Conservation (phyloP, 768 basidiomycete genomes). For the Amanita molliuscula region DNA sequence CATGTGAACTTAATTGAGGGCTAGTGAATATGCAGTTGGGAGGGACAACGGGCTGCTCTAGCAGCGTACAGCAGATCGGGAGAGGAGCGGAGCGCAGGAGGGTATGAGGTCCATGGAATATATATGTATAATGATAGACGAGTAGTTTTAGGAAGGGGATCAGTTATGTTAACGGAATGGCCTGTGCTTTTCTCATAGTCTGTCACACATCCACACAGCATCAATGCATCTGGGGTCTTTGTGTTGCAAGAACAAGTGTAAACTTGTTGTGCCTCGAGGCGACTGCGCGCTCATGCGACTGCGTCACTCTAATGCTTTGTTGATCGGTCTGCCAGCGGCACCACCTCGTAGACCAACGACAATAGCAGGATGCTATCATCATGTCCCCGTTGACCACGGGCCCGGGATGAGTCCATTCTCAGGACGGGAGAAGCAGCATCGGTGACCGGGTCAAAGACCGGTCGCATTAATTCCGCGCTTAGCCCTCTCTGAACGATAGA, state of each 20-base stretch:
- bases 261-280: neutral
- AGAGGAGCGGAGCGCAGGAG: conserved; percentile 11
- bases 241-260: neutral
- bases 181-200: neutral
- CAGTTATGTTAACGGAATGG: conserved; percentile 6
- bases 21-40: conserved; percentile 4
- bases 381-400: neutral
- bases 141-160: conserved; percentile 12
- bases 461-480: neutral
- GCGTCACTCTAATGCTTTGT: neutral
- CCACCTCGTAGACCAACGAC: neutral
- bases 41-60: neutral
- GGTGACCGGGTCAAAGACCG: neutral
- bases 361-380: neutral
- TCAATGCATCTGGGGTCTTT: conserved; percentile 6
- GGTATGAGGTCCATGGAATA: conserved; percentile 16
- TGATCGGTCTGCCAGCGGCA: neutral
- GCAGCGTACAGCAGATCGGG: conserved; percentile 4
- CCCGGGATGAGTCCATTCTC: neutral
- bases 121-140: conserved; percentile 22
- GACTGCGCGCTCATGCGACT: neutral
- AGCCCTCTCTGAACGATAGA: neutral
- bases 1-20: conserved; percentile 15
- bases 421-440: neutral
- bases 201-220: neutral